Base-by-base conservation (phyloP, 495 filamentous ascomycete genomes). In the Aspergillus kassunensis region DNA sequence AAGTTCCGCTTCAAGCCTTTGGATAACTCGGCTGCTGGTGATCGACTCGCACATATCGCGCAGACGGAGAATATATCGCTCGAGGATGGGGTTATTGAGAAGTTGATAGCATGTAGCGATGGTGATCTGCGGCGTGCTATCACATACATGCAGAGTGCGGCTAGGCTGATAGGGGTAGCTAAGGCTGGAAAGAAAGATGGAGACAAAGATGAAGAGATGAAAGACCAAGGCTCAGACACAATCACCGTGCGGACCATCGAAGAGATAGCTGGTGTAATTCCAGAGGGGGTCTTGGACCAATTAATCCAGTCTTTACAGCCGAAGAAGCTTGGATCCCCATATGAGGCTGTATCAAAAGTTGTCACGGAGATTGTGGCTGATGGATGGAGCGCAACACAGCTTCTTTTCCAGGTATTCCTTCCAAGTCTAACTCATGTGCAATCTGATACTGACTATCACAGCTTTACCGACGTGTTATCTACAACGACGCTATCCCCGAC, bases 1-100 rank as follows among this genome's bases (percentile, higher is more conserved):
- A 99, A 99, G 71, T 99, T 99, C 70, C 79, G 93, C 16, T 99
- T 99, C 78, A 99, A 99, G 84, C 86, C 84, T 44, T 72, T 97
- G 54, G 95, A 97, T 65, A 83, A 88, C 60, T 81, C 76, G 10
- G 91, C 89, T 62, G 87, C 92, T 29, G 84, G 82, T 43, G 78
- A 74, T 56, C 66, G 92, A 44, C 61, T 98, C 27, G 79, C 86
- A 63, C 80, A 89, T 37, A 98, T 98, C 73, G 90, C 91, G 2
- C 60, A 73, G 43, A 73, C 80, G 20, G 92, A 98, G 68, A 80
- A 80, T 0, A 81, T 99, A 12, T 73, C 65, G 31, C 62, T 95
- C 19, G 88, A 90, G 51, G 78, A 84, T 21, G 91, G 90, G 0
- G 91, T 86, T 0, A 73, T 91, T 3, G 89, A 95, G 50, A 84